Base-by-base conservation (phyloP, 345 rosid species). In the Barbarea vulgaris region DNA sequence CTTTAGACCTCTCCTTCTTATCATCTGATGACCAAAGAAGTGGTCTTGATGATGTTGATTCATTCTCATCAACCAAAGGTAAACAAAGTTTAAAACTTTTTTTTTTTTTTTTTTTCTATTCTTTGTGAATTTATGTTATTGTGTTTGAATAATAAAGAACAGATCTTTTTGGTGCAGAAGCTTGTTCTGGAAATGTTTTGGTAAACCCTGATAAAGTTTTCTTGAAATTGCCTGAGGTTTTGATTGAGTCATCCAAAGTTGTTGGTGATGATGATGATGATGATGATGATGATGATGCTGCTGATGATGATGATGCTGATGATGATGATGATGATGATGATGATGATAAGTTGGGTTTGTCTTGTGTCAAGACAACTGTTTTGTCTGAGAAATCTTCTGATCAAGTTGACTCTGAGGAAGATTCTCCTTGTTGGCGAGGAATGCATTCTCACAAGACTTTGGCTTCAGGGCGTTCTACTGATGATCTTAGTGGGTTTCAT, bases 351-450 rank as follows among this genome's bases (percentile, higher is more conserved):
- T n/a, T 67, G 69, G 70, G 80, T 58, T 4, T 36, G 13, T 68
- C 61, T 46, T 76, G 57, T 74, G 62, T 67, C 58, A 41, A 56
- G 22, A 55, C 47, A 41, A 22, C 37, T 56, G 48, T 37, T 10
- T 10, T 34, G 25, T 69, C 80, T 72, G 80, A 74, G 55, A 57
- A 59, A 53, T 65, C 81, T 34, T 73, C 59, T 41, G 82, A 73
- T 0, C 54, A 71, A 56, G 77, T 75, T 57, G 87, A 85, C 60
- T 77, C 83, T 56, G 93, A 87, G 60, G 77, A 84, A 64, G 95
- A 89, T 80, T 81, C 88, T 64, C 90, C 95, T 48, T 87, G 92
- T 76, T 89, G 90, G 92, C 80, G 54, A 77, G 90, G 95, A 72
- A 80, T 59, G 18, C 65, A 24, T 39, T 59, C 51, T 62, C 33